Conservation (phyloP, 177 flowering plant species). For the Vitis hybrid region DNA sequence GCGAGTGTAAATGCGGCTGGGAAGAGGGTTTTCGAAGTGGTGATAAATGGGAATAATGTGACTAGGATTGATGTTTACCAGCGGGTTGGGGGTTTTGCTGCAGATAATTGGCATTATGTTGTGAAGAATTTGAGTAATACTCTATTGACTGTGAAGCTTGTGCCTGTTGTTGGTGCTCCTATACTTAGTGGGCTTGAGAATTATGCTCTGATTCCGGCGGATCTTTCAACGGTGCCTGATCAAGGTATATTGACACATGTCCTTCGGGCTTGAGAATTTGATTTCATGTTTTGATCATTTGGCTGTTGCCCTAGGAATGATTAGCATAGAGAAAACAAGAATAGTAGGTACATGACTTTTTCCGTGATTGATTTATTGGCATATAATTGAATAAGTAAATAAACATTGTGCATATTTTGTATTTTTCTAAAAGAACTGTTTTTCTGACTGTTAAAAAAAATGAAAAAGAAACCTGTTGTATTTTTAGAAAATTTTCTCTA, state of each 20-base stretch:
- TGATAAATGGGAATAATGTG: conserved; percentile 67
- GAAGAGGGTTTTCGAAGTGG: conserved; percentile 83
- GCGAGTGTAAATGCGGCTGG: conserved; percentile 53
- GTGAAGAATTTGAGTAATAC: conserved; percentile 74
- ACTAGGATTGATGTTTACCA: conserved; percentile 70
- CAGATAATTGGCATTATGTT: conserved; percentile 59
- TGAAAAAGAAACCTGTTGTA: too few species aligned
- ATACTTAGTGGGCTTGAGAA: conserved; percentile 84
- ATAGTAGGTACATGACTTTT: too few species aligned
- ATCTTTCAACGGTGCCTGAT: conserved; percentile 68
- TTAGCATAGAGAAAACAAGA: background rate
- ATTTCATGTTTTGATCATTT: background rate
- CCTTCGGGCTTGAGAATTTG: background rate
- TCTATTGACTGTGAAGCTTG: conserved; percentile 61
- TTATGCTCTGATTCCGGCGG: conserved; percentile 85
- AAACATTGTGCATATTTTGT: too few species aligned
- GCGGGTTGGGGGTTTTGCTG: conserved; percentile 71
- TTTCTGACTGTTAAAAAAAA: too few species aligned
- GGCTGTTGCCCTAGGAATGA: background rate
- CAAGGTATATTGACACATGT: conserved; percentile 53
- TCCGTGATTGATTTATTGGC: too few species aligned
- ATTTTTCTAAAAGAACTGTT: too few species aligned
- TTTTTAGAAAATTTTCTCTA: too few species aligned
- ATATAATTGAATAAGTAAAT: too few species aligned
- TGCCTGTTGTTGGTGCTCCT: conserved; percentile 70